Percentiles rank a stretch among this genome's conserved stretches.
These are phyloP conservation scores for Colletotrichum chrysophilum DNA, from an alignment of 2,329 filamentous ascomycete genomes.

Conservation along the genomic window DNA sequence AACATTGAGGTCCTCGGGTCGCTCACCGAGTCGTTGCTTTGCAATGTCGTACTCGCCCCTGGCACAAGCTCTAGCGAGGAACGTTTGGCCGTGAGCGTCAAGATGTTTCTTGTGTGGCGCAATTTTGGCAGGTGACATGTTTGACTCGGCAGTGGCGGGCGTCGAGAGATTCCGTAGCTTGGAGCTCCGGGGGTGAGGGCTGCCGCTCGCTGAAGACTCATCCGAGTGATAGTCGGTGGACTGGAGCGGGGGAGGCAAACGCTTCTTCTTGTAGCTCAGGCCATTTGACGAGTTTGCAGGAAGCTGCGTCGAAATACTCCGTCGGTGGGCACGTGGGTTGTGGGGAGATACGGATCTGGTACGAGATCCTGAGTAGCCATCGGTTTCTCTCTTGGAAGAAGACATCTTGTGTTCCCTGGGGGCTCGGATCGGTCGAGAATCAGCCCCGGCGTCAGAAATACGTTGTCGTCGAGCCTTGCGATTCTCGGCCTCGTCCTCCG, in stretches of 20 bases:
- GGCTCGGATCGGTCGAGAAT: slow-evolving; percentile 10
- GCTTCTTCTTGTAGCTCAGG: slow-evolving; percentile 64
- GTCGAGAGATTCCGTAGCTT: slow-evolving; percentile 62
- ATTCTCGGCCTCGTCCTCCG: slow-evolving; percentile 61
- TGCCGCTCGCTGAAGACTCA: slow-evolving; percentile 66
- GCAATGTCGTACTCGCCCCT: slow-evolving; percentile 82
- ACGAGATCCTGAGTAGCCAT: slow-evolving; percentile 30
- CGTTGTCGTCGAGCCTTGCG: slow-evolving; percentile 61
- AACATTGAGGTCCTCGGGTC: slow-evolving; percentile 86
- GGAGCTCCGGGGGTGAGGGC: slow-evolving; percentile 63
- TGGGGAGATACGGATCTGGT: slow-evolving; percentile 65
- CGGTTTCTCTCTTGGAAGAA: slow-evolving; percentile 35
- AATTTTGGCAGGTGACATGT: slow-evolving; percentile 72
- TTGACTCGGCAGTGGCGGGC: slow-evolving; percentile 61
- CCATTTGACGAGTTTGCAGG: slow-evolving; percentile 60
- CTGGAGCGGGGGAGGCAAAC: slow-evolving; percentile 64
- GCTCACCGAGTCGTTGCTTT: slow-evolving; percentile 75
- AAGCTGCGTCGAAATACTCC: slow-evolving; percentile 69
- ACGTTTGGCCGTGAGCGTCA: slow-evolving; percentile 91
- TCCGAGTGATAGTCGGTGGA: slow-evolving; percentile 72
- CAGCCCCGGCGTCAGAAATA: slow-evolving; percentile 42
- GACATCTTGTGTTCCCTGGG: slow-evolving; percentile 35
- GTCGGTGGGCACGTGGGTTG: slow-evolving; percentile 61
- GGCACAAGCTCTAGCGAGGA: slow-evolving; percentile 87
- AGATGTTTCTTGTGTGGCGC: slow-evolving; percentile 82